A percentile compares a stretch with the other conserved stretches of the same genome.
Conservation (phyloP, 2,329 filamentous ascomycete species). For the Eurotiales sp. region DNA sequence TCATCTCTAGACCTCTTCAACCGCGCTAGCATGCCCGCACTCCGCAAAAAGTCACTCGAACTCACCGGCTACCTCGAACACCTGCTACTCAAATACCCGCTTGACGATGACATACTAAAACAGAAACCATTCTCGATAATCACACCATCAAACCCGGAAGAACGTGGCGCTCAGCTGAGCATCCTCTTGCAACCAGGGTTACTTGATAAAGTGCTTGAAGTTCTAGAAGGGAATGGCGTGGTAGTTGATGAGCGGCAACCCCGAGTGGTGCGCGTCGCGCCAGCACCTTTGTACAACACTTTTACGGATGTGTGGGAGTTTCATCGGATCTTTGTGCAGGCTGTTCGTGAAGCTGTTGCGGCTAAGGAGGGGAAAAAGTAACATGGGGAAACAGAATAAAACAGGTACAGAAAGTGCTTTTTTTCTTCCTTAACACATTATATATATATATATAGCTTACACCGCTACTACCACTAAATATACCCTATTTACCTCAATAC, state of each 20-base stretch:
- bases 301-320: constrained; percentile 70
- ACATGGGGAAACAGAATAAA: constrained; percentile 1
- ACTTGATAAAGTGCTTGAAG: constrained; percentile 63
- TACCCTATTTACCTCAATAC: too few species aligned
- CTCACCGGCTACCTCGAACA: constrained; percentile 75
- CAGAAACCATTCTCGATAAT: constrained; percentile 57
- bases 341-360: constrained; percentile 39
- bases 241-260: constrained; percentile 81
- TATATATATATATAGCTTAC: too few species aligned
- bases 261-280: constrained; percentile 78
- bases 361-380: background rate
- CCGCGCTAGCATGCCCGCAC: constrained; percentile 63
- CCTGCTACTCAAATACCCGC: constrained; percentile 49
- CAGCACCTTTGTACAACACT: constrained; percentile 78
- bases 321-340: constrained; percentile 49
- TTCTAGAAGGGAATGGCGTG: constrained; percentile 65
- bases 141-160: constrained; percentile 64
- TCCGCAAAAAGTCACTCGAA: constrained; percentile 67
- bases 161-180: constrained; percentile 76
- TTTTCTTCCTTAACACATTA: too few species aligned
- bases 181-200: constrained; percentile 65
- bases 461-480: too few species aligned
- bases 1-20: constrained; percentile 72
- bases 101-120: constrained; percentile 24
- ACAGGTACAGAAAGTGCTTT: background rate